Percentiles rank a stretch among this genome's conserved stretches.
phyloP scores from a whole-genome alignment of 768 basidiomycete genomes.

The Trametes punicea region DNA sequence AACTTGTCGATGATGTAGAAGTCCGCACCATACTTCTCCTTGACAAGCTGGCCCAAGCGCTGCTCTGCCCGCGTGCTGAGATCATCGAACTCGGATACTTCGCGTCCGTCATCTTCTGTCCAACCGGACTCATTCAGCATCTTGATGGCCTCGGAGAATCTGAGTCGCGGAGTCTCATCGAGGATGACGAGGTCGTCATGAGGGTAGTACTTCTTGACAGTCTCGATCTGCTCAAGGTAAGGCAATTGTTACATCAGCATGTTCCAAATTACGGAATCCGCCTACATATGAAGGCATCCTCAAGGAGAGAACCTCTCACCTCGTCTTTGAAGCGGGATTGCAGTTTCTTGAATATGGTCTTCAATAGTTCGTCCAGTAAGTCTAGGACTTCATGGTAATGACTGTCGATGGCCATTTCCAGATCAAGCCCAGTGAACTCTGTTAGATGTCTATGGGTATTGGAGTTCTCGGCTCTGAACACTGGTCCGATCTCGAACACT shows the following conservation, averaged over 20 bases:
- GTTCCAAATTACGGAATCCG: background rate
- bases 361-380: slow-evolving; percentile 79
- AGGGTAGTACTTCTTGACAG: slow-evolving; percentile 47
- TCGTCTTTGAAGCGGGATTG: slow-evolving; percentile 73
- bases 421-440: slow-evolving; percentile 96
- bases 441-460: slow-evolving; percentile 98
- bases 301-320: slow-evolving; percentile 41
- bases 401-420: slow-evolving; percentile 97
- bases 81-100: slow-evolving; percentile 45
- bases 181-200: slow-evolving; percentile 53
- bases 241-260: background rate
- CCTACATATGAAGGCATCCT: background rate
- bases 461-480: slow-evolving; percentile 97
- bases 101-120: slow-evolving; percentile 31
- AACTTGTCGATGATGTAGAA: slow-evolving; percentile 99
- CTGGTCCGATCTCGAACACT: slow-evolving; percentile 94
- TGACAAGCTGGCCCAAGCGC: slow-evolving; percentile 86
- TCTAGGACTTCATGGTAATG: slow-evolving; percentile 98
- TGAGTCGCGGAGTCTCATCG: slow-evolving; percentile 50
- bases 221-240: slow-evolving; percentile 31
- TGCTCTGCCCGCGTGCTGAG: slow-evolving; percentile 92
- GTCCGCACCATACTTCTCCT: slow-evolving; percentile 92
- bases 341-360: slow-evolving; percentile 82
- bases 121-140: slow-evolving; percentile 48
- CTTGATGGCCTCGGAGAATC: slow-evolving; percentile 48